Conservation (phyloP, 345 rosid species). For the Arabidopsis arenosa region DNA sequence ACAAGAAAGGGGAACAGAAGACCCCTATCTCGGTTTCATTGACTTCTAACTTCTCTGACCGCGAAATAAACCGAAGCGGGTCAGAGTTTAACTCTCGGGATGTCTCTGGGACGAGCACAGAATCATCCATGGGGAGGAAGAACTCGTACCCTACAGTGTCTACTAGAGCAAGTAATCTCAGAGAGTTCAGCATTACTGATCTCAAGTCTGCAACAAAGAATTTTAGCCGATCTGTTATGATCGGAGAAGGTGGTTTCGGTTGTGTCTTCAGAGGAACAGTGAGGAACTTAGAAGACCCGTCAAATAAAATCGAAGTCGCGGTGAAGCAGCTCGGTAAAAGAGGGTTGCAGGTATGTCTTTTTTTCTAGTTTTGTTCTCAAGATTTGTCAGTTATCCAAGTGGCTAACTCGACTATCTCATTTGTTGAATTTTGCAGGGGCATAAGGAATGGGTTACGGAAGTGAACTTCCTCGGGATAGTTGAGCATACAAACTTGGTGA, state of each 20-base stretch:
- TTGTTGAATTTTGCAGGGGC: constrained; percentile 63
- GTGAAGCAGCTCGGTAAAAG: constrained; percentile 86
- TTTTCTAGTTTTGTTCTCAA: constrained; percentile 3
- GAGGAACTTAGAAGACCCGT: constrained; percentile 59
- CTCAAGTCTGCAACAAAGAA: constrained; percentile 85
- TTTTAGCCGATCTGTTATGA: constrained; percentile 77
- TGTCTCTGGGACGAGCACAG: constrained; percentile 60
- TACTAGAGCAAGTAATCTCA: constrained; percentile 65
- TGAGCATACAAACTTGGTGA: constrained; percentile 90
- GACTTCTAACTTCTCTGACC: constrained; percentile 52
- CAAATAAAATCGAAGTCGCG: constrained; percentile 72
- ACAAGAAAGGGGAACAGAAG: constrained; percentile 61
- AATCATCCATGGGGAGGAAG: constrained; percentile 69
- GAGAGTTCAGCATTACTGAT: constrained; percentile 75
- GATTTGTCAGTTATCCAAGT: not conserved
- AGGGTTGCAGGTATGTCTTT: constrained; percentile 71
- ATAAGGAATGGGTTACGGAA: constrained; percentile 93
- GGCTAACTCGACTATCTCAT: constrained; percentile 5
- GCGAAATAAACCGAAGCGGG: constrained; percentile 54
- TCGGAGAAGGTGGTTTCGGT: constrained; percentile 98
- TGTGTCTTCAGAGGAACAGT: constrained; percentile 74
- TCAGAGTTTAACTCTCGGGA: constrained; percentile 70
- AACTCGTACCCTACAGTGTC: constrained; percentile 52
- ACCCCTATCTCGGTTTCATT: constrained; percentile 52
- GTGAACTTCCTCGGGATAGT: constrained; percentile 87